phyloP scores from a whole-genome alignment of 257 asterid species.

The Anisodus acutangulus region DNA sequence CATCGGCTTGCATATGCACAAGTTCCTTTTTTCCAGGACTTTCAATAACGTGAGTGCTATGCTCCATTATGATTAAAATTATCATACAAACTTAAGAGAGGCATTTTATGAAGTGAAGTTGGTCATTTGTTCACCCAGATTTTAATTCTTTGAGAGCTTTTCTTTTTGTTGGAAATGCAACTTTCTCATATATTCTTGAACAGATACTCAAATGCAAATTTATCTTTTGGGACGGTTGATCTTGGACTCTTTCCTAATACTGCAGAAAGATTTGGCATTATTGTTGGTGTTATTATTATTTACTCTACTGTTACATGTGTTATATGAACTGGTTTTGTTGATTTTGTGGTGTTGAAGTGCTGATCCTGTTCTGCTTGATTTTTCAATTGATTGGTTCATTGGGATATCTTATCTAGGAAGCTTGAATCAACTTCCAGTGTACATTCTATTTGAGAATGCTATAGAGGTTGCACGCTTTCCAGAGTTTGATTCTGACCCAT shows the following conservation, averaged over 20 bases:
- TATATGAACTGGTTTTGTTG: conserved; percentile 8
- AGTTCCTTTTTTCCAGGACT: conserved; percentile 91
- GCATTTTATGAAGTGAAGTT: conserved; percentile 13
- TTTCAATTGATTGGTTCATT: conserved; percentile 36
- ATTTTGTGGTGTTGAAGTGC: neutral
- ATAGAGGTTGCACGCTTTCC: conserved; percentile 65
- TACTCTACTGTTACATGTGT: conserved; percentile 24
- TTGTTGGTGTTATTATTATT: conserved; percentile 59
- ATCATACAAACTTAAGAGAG: neutral
- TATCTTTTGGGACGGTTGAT: conserved; percentile 88
- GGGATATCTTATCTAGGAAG: conserved; percentile 50
- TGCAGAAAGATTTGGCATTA: conserved; percentile 85
- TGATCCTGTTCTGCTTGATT: neutral
- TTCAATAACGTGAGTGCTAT: conserved; percentile 77
- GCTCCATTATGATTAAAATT: conserved; percentile 16
- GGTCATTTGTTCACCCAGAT: conserved; percentile 9
- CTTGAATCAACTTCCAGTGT: conserved; percentile 77
- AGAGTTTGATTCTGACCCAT: conserved; percentile 60
- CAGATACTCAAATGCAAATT: conserved; percentile 80
- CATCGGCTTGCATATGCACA: conserved; percentile 64
- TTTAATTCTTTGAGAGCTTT: neutral
- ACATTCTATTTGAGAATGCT: conserved; percentile 76
- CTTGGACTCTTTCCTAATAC: conserved; percentile 97
- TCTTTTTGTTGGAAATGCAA: neutral
- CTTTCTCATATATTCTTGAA: conserved; percentile 37